A percentile compares a stretch with the other conserved stretches of the same genome.
Evolutionary conservation across 805 yeast genomes (phyloP).

Genomic region (Ogataea methanolica): DNA sequence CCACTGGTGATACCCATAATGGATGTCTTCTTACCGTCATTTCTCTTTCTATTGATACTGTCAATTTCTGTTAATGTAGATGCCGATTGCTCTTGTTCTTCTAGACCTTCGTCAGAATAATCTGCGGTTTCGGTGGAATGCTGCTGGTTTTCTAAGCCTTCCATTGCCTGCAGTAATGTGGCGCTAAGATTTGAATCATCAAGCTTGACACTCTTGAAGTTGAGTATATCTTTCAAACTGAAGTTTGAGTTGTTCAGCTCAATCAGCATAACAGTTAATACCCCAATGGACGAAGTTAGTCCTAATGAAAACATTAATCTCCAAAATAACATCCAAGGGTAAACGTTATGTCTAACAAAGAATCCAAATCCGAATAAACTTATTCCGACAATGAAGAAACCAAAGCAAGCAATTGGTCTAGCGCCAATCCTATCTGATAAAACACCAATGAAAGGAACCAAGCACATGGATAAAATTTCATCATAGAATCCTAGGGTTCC

Average conservation of each 20-base stretch:
- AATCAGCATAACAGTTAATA: slow-evolving; percentile 44
- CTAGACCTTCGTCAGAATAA: slow-evolving; percentile 11
- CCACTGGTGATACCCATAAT: slow-evolving; percentile 61
- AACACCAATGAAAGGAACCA: slow-evolving; percentile 62
- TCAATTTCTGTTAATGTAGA: slow-evolving; percentile 14
- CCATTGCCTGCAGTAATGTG: slow-evolving; percentile 16
- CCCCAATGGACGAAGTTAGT: slow-evolving; percentile 43
- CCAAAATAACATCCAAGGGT: slow-evolving; percentile 46
- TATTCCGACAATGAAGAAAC: slow-evolving; percentile 44
- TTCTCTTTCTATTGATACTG: slow-evolving; percentile 20
- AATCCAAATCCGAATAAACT: slow-evolving; percentile 46
- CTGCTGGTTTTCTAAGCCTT: slow-evolving; percentile 5
- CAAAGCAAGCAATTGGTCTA: slow-evolving; percentile 43
- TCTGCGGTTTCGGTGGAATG: slow-evolving; percentile 4
- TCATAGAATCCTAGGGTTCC: slow-evolving; percentile 53
- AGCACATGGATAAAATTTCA: slow-evolving; percentile 48
- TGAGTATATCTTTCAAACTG: slow-evolving; percentile 24
- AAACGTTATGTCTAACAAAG: slow-evolving; percentile 34
- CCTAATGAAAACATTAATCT: slow-evolving; percentile 61
- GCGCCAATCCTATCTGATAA: slow-evolving; percentile 61
- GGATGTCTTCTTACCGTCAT: slow-evolving; percentile 55
- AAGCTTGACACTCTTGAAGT: slow-evolving; percentile 4
- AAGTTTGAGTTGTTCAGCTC: slow-evolving; percentile 44
- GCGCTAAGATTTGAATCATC: slow-evolving; percentile 3
- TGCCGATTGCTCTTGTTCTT: slow-evolving; percentile 1